Conservation (phyloP, 2,329 filamentous ascomycete genomes). For the Fusarium sublunatum region DNA sequence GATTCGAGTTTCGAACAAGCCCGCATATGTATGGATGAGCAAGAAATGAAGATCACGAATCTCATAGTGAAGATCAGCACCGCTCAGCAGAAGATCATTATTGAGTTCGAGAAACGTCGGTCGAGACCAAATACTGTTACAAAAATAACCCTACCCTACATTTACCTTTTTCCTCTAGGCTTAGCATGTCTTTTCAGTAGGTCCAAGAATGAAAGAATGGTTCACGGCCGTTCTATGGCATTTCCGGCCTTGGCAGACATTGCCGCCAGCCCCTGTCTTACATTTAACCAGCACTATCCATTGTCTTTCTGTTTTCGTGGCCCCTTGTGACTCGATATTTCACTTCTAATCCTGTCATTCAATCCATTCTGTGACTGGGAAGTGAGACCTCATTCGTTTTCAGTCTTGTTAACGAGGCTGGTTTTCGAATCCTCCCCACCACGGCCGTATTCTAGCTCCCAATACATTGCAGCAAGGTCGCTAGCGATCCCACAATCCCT, state of each 20-base stretch:
- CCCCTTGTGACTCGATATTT: not conserved
- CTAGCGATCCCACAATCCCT: slow-evolving; percentile 36
- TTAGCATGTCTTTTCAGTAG: not conserved
- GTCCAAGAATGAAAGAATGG: not conserved
- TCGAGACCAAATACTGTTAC: not conserved
- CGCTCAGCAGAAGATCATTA: not conserved
- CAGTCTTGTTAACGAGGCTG: slow-evolving; percentile 2
- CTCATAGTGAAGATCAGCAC: not conserved
- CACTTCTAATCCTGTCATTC: not conserved
- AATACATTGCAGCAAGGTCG: slow-evolving; percentile 12
- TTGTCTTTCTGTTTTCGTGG: slow-evolving; percentile 13
- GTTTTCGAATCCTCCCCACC: slow-evolving; percentile 13
- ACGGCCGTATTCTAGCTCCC: slow-evolving; percentile 19
- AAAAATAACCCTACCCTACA: slow-evolving; percentile 3
- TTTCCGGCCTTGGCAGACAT: slow-evolving; percentile 16
- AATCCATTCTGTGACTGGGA: slow-evolving; percentile 2
- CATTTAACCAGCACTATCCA: slow-evolving; percentile 6
- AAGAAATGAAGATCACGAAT: not conserved
- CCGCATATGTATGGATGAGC: no score
- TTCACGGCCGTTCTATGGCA: not conserved
- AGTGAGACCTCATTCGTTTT: not conserved
- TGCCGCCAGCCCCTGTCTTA: slow-evolving; percentile 26
- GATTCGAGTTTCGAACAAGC: not conserved
- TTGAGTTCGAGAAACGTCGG: not conserved
- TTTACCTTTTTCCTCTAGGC: not conserved